Conservation (phyloP, 352 stramenopile genomes). For the Pythium pyrilobum region DNA sequence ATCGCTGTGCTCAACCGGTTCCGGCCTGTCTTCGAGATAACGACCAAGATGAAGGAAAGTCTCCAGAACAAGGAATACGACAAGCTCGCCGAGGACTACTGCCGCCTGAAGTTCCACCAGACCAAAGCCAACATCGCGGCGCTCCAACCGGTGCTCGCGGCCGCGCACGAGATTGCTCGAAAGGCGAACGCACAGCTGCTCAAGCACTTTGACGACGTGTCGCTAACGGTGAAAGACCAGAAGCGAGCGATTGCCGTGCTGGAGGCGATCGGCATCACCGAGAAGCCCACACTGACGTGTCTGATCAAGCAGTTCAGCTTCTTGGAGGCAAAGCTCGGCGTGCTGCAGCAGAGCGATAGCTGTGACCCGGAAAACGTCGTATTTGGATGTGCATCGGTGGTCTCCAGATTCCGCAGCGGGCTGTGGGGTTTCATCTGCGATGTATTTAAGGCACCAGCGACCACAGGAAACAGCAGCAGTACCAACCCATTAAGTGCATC, state of each 20-base stretch:
- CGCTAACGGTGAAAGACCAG: constrained; percentile 55
- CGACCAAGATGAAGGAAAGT: constrained; percentile 68
- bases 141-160: constrained; percentile 49
- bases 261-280: constrained; percentile 43
- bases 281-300: constrained; percentile 65
- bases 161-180: constrained; percentile 55
- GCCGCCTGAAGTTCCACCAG: constrained; percentile 59
- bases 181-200: constrained; percentile 58
- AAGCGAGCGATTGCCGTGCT: constrained; percentile 59
- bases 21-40: constrained; percentile 68
- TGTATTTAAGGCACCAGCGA: constrained; percentile 47
- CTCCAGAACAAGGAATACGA: constrained; percentile 60
- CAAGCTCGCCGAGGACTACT: constrained; percentile 68
- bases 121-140: constrained; percentile 53
- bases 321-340: constrained; percentile 39
- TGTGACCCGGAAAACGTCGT: constrained; percentile 34
- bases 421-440: constrained; percentile 76
- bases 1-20: constrained; percentile 62
- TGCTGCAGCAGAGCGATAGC: constrained; percentile 25
- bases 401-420: constrained; percentile 60
- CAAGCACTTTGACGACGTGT: constrained; percentile 54
- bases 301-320: constrained; percentile 66
- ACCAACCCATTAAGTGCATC: background rate
- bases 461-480: constrained; percentile 14
- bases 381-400: constrained; percentile 41